Evolutionary conservation across 306 rosid species (phyloP).

Genomic region (Malus sylvestris): DNA sequence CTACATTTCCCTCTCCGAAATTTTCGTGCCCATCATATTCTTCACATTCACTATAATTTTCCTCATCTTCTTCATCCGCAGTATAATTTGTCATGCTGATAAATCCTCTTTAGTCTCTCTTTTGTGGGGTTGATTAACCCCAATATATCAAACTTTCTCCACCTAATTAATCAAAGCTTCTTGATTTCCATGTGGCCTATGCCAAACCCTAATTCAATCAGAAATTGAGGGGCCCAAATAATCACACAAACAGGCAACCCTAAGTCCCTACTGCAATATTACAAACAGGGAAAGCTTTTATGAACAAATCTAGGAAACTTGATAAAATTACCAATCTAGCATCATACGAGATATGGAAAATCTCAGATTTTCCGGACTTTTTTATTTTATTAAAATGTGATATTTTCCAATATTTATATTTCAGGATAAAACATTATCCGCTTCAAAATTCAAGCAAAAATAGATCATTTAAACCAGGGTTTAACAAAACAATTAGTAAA

Average conservation of each 20-base stretch:
- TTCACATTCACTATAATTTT: neutral
- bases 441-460: conserved; percentile 3
- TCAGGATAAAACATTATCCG: neutral
- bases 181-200: neutral
- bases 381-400: neutral
- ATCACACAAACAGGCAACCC: neutral
- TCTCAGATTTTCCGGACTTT: neutral
- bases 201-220: neutral
- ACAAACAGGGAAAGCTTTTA: neutral
- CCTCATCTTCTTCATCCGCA: neutral
- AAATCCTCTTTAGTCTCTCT: neutral
- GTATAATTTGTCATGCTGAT: conserved; percentile 5
- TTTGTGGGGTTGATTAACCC: neutral
- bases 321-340: neutral
- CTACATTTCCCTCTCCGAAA: neutral
- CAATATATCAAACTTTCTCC: neutral
- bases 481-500: neutral
- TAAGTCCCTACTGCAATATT: neutral
- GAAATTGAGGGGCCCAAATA: neutral
- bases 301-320: neutral
- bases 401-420: neutral
- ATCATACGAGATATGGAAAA: neutral
- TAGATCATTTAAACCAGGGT: conserved; percentile 6
- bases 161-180: neutral
- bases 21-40: neutral